phyloP scores from a whole-genome alignment of 176 grass and related monocot genomes.

The Raddia guianensis region DNA sequence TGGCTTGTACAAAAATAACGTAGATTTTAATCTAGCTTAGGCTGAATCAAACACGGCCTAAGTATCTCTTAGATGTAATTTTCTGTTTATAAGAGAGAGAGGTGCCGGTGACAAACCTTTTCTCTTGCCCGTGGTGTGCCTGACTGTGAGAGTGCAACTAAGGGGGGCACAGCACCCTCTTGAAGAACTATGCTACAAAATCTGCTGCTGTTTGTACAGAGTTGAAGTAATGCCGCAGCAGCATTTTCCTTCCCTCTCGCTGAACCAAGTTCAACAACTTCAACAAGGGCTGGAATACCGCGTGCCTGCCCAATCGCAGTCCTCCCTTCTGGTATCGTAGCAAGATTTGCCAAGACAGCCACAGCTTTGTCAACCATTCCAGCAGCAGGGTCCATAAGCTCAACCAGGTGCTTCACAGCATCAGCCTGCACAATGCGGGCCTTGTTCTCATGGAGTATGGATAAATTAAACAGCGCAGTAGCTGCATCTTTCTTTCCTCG shows the following conservation, averaged over 20 bases:
- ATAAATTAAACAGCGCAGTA: conserved; percentile 92
- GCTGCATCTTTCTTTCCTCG: conserved; percentile 95
- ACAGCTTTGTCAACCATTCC: conserved; percentile 99
- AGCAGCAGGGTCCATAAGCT: conserved; percentile 95
- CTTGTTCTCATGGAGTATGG: conserved; percentile 95
- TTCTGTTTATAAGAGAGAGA: conserved; percentile 18
- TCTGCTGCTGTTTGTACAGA: conserved; percentile 88
- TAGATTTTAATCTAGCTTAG: no score
- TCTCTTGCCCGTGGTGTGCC: conserved; percentile 93
- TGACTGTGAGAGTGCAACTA: conserved; percentile 86
- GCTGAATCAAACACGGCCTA: no score
- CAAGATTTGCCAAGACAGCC: conserved; percentile 90
- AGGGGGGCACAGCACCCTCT: conserved; percentile 92
- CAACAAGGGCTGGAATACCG: conserved; percentile 82
- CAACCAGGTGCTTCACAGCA: conserved; percentile 76
- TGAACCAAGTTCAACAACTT: conserved; percentile 94
- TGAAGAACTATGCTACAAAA: conserved; percentile 96
- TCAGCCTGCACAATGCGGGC: conserved; percentile 80
- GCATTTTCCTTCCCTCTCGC: conserved; percentile 94
- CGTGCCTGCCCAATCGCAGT: conserved; percentile 76
- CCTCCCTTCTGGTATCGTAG: conserved; percentile 92
- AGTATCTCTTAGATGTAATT: not conserved
- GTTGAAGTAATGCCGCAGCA: conserved; percentile 80
- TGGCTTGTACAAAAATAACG: no score
- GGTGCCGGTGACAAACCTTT: conserved; percentile 53